phyloP scores from a whole-genome alignment of 352 stramenopile genomes.

The Phytopythium mirpurense region DNA sequence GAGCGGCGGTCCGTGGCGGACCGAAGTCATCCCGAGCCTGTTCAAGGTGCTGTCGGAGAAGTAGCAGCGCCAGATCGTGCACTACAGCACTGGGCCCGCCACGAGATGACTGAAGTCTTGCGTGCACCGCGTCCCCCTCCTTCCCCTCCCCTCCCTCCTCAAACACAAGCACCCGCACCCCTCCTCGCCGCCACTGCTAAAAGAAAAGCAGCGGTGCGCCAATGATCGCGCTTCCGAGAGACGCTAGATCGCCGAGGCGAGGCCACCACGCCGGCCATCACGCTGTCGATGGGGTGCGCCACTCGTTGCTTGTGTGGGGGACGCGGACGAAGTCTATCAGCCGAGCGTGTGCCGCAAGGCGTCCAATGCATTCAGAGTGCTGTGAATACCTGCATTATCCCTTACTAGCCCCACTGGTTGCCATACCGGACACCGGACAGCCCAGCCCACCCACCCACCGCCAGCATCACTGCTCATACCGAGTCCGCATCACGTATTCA shows the following conservation, averaged over 20 bases:
- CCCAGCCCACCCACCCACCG: too few species aligned
- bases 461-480: too few species aligned
- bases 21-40: slow-evolving; percentile 81
- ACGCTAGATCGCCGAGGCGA: background rate
- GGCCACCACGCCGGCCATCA: too few species aligned
- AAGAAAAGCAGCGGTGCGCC: background rate
- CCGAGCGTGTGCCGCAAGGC: too few species aligned
- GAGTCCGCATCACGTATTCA: too few species aligned
- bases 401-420: too few species aligned
- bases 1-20: slow-evolving; percentile 59
- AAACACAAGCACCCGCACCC: background rate
- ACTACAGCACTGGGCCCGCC: background rate
- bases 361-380: too few species aligned
- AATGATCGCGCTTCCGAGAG: background rate
- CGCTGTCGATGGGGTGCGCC: too few species aligned
- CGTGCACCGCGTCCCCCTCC: background rate
- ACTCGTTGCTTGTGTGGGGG: too few species aligned
- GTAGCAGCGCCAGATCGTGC: slow-evolving; percentile 17
- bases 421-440: too few species aligned
- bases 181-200: background rate
- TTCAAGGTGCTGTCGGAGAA: slow-evolving; percentile 87
- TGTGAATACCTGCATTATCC: background rate
- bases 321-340: too few species aligned
- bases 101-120: slow-evolving; percentile 5
- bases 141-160: background rate